Base-by-base conservation (phyloP, 768 basidiomycete genomes). In the Trametopsis cervina region DNA sequence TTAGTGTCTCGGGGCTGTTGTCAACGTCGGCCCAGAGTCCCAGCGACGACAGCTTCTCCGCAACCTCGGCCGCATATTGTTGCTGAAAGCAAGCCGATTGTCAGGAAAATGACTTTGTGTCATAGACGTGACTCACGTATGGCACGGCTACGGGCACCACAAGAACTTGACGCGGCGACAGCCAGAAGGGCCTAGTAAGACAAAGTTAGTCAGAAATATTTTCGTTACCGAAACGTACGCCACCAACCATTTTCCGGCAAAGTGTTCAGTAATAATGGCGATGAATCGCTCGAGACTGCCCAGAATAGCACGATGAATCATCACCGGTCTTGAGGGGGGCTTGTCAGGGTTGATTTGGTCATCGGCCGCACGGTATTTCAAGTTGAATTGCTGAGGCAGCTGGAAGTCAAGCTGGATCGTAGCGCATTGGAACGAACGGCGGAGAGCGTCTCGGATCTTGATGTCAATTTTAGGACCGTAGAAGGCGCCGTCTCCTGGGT, bases 401-500 rank as follows among this genome's bases (percentile, higher is more conserved):
- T 99, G 92, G 81, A 97, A 99, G 70, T 98, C 95, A 50, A 99
- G 87, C 69, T 98, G 89, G 66, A 98, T 97, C 2, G 96, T 98
- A 35, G 93, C 96, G 60, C 95, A 98, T 66, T 99, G 96, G 82
- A 92, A 95, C 20, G 91, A 90, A 40, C 96, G 83, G 29, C 76
- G 80, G 20, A 98, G 74, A 0, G 96, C 94, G 59, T 99, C 96
- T 21, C 82, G 80, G 63, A 98, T 87, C 51, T 88, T 91, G 70
- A 99, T 95, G 67, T 98, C 96, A 60, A 97, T 95, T 74, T 98
- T 98, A 54, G 96, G 96, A 0, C 96, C 96, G 69, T 99, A 99
- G 78, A 99, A 99, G 9, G 96, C 96, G 42, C 96, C 96, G 60
- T 99, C 96, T 39, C 93, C 95, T 7, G 89, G 89, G 66, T 96